phyloP scores from a whole-genome alignment of 805 yeast species.

The Yarrowia yakushimensis region DNA sequence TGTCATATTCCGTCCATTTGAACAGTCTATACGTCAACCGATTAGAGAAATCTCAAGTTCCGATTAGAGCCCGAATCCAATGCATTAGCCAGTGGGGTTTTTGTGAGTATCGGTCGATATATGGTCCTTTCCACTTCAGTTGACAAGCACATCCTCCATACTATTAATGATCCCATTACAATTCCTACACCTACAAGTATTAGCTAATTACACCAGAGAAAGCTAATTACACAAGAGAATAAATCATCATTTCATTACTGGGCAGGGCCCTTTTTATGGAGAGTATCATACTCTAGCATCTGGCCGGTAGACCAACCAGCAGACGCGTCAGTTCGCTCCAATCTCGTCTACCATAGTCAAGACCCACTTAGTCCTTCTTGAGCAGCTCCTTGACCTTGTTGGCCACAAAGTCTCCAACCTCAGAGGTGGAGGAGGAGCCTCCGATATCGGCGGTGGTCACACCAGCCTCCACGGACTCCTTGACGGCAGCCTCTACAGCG shows the following conservation, averaged over 20 bases:
- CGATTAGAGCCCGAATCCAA: too few relatives aligned
- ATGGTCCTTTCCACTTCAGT: too few relatives aligned
- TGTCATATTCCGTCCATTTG: too few relatives aligned
- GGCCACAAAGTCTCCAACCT: slow-evolving; percentile 93
- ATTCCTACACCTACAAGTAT: too few relatives aligned
- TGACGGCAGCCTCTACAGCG: slow-evolving; percentile 85
- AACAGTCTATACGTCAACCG: too few relatives aligned
- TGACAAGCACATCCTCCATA: too few relatives aligned
- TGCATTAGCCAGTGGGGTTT: too few relatives aligned
- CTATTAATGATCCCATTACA: too few relatives aligned
- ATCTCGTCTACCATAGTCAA: not conserved
- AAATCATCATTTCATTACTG: slow-evolving; percentile 22
- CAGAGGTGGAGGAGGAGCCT: slow-evolving; percentile 77
- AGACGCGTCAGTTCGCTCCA: not conserved
- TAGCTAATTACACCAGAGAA: too few relatives aligned
- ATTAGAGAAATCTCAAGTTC: too few relatives aligned
- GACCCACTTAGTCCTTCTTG: not conserved
- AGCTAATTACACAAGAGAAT: too few relatives aligned
- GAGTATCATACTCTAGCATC: slow-evolving; percentile 14
- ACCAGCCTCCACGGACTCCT: slow-evolving; percentile 73
- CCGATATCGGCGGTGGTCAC: slow-evolving; percentile 89
- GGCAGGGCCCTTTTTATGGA: not conserved
- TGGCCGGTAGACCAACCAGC: not conserved
- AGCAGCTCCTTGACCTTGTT: slow-evolving; percentile 60
- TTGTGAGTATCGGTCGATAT: too few relatives aligned